A percentile compares a stretch with the other conserved stretches of the same genome.
phyloP scores from a whole-genome alignment of 495 filamentous ascomycete species.

The Hyaloscypha bicolor region DNA sequence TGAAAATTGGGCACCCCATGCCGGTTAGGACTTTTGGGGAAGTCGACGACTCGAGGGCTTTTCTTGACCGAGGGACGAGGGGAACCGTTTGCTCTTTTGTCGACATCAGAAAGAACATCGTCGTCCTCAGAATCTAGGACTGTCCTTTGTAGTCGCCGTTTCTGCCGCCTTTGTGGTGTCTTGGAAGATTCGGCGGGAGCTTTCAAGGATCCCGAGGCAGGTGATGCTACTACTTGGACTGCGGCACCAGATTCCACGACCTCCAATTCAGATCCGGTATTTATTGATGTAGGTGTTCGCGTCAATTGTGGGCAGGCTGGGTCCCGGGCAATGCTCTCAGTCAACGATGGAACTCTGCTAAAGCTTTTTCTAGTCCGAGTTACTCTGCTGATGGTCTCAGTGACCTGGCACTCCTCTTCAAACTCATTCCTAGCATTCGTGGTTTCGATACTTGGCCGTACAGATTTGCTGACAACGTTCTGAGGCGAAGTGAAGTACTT shows the following conservation, averaged over 20 bases:
- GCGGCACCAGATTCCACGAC: neutral
- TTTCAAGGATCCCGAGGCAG: neutral
- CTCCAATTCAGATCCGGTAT: neutral
- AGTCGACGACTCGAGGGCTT: conserved; percentile 12
- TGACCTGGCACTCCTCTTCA: conserved; percentile 26
- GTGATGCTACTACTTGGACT: conserved; percentile 28
- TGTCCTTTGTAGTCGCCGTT: conserved; percentile 16
- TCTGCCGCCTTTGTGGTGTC: conserved; percentile 18
- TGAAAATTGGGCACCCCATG: conserved; percentile 11
- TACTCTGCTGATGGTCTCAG: conserved; percentile 30
- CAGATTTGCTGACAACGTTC: conserved; percentile 30
- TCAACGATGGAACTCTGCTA: conserved; percentile 26
- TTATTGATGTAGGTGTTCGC: neutral
- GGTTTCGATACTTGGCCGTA: conserved; percentile 29
- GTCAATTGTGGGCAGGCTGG: neutral
- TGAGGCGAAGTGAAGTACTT: conserved; percentile 32
- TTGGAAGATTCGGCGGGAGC: neutral
- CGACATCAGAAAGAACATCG: conserved; percentile 25
- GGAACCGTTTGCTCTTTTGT: conserved; percentile 11
- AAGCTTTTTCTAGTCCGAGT: conserved; percentile 28
- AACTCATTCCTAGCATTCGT: conserved; percentile 21
- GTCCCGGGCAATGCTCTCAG: neutral
- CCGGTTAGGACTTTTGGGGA: conserved; percentile 11
- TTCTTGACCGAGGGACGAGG: conserved; percentile 15
- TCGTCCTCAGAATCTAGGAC: conserved; percentile 56